Conservation (phyloP, 768 basidiomycete species). For the Obba rivulosa region DNA sequence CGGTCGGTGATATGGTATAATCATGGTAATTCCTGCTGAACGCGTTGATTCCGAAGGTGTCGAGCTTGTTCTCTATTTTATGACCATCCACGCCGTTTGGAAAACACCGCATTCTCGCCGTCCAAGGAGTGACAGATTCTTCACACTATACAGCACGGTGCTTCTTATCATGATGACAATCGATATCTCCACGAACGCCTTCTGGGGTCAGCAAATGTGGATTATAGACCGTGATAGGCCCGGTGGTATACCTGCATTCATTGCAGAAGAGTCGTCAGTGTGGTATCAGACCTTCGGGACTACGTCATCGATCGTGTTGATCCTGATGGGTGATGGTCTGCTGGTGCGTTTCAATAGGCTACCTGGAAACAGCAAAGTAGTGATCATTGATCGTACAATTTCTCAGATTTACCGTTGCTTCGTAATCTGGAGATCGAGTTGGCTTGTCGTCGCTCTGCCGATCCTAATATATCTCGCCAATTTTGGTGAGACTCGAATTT, state of each 20-base stretch:
- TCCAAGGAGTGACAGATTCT: conserved; percentile 9
- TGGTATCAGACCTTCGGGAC: conserved; percentile 22
- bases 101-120: not conserved
- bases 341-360: conserved; percentile 23
- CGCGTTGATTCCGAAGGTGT: conserved; percentile 11
- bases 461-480: conserved; percentile 13
- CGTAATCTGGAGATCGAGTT: conserved; percentile 24
- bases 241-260: conserved; percentile 20
- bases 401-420: conserved; percentile 38
- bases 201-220: conserved; percentile 26
- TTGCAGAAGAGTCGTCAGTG: conserved; percentile 9
- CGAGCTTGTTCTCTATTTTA: conserved; percentile 21
- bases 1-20: too few species aligned
- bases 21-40: too few species aligned
- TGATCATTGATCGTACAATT: too few species aligned
- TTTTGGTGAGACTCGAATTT: conserved; percentile 6
- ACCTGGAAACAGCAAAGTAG: too few species aligned
- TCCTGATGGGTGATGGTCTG: conserved; percentile 20
- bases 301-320: conserved; percentile 14
- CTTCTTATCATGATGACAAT: conserved; percentile 23
- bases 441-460: conserved; percentile 12
- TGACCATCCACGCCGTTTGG: conserved; percentile 16
- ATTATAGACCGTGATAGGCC: conserved; percentile 19
- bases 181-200: conserved; percentile 18
- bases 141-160: conserved; percentile 16